Conservation (phyloP, 2,329 filamentous ascomycete species). For the Daldinia eschscholtzii region DNA sequence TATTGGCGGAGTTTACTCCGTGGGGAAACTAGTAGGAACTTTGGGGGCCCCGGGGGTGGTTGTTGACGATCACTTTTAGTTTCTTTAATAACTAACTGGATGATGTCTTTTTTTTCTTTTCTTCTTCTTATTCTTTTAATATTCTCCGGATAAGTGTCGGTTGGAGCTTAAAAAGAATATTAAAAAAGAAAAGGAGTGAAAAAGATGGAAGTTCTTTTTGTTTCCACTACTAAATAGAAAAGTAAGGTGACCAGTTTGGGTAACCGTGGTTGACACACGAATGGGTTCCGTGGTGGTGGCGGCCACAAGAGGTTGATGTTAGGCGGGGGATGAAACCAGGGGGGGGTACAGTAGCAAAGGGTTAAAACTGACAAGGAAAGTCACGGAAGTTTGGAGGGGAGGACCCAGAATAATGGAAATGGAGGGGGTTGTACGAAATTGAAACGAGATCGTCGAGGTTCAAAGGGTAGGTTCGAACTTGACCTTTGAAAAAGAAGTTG, state of each 20-base stretch:
- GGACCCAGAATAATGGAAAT: conserved; percentile 9
- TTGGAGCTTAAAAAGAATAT: neutral
- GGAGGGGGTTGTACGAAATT: conserved; percentile 7
- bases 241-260: neutral
- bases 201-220: neutral
- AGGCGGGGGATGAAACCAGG: conserved; percentile 7
- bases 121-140: neutral
- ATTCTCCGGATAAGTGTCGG: neutral
- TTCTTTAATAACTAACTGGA: too few relatives aligned
- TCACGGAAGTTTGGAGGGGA: neutral
- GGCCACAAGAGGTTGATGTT: conserved; percentile 10
- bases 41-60: too few relatives aligned
- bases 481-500: neutral
- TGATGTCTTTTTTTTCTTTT: too few relatives aligned
- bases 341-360: neutral
- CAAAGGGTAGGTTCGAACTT: neutral
- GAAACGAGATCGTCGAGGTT: conserved; percentile 14
- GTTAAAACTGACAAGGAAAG: conserved; percentile 22
- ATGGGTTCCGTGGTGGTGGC: conserved; percentile 6
- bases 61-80: conserved; percentile 2
- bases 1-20: neutral
- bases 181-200: neutral
- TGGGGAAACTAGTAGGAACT: neutral
- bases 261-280: conserved; percentile 3
- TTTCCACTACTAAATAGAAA: neutral